Conservation (phyloP, 495 filamentous ascomycete genomes). For the Trichocladium antarcticum region DNA sequence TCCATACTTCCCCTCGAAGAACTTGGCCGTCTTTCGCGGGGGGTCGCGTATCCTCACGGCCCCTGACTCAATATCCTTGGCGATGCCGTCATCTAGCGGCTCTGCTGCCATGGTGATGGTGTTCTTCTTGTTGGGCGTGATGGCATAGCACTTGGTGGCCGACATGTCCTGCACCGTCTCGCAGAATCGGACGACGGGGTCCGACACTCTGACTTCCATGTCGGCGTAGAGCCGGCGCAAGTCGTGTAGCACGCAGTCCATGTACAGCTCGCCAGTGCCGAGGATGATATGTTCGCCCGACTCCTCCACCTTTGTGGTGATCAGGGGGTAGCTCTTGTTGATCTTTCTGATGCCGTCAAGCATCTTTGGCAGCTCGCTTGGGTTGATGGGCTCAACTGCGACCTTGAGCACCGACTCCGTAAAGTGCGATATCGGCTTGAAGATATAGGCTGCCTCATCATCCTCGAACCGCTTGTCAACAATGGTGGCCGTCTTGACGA, state of each 20-base stretch:
- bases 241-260: slow-evolving; percentile 97
- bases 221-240: slow-evolving; percentile 88
- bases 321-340: slow-evolving; percentile 92
- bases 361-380: slow-evolving; percentile 98
- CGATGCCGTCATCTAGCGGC: slow-evolving; percentile 86
- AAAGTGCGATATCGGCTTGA: slow-evolving; percentile 85
- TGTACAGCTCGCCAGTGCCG: slow-evolving; percentile 93
- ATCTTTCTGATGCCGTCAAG: slow-evolving; percentile 90
- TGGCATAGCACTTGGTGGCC: slow-evolving; percentile 93
- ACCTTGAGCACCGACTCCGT: slow-evolving; percentile 97
- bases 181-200: slow-evolving; percentile 93
- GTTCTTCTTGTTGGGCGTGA: slow-evolving; percentile 98
- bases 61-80: slow-evolving; percentile 87
- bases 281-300: slow-evolving; percentile 95
- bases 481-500: slow-evolving; percentile 94
- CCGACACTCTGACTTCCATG: slow-evolving; percentile 98
- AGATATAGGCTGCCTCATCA: slow-evolving; percentile 86
- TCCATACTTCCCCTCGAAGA: slow-evolving; percentile 94
- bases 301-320: slow-evolving; percentile 95
- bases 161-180: slow-evolving; percentile 97
- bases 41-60: slow-evolving; percentile 87
- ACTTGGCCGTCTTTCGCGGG: slow-evolving; percentile 83
- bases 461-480: slow-evolving; percentile 72
- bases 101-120: slow-evolving; percentile 98
- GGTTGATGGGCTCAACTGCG: slow-evolving; percentile 95